These are phyloP conservation scores for Saccharomycopsis capsularis DNA, from an alignment of 805 yeast species.

Conservation along the genomic window DNA sequence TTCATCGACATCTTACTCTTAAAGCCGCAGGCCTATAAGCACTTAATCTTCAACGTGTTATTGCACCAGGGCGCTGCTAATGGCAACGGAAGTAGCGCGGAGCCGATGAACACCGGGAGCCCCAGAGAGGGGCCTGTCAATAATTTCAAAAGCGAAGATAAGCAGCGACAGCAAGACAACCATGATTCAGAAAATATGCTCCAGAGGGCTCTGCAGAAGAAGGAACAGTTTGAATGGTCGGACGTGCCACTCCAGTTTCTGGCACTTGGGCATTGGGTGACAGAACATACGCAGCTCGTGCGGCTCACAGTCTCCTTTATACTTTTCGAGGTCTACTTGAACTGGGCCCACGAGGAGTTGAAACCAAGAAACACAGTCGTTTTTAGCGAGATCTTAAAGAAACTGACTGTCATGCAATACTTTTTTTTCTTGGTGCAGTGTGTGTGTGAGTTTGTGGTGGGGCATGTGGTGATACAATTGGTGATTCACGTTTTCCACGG, in stretches of 20 bases:
- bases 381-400: conserved; percentile 24
- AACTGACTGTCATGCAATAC: conserved; percentile 29
- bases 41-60: conserved; percentile 69
- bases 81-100: conserved; percentile 24
- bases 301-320: conserved; percentile 56
- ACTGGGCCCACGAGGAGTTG: conserved; percentile 82
- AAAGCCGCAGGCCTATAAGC: conserved; percentile 84
- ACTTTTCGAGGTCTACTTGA: conserved; percentile 81
- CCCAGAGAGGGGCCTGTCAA: background rate
- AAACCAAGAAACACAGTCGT: conserved; percentile 8
- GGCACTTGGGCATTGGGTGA: conserved; percentile 20
- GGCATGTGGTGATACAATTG: conserved; percentile 32
- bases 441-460: conserved; percentile 28
- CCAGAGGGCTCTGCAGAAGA: background rate
- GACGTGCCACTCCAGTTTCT: background rate
- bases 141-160: background rate
- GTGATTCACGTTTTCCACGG: background rate
- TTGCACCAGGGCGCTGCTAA: background rate
- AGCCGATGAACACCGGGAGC: background rate
- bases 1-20: conserved; percentile 77
- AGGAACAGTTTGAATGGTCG: conserved; percentile 1
- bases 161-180: no score
- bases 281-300: conserved; percentile 27
- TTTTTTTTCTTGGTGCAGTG: conserved; percentile 31
- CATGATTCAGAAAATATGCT: conserved; percentile 3